These are phyloP conservation scores for Cucumis melo DNA, from an alignment of 306 rosid species.

Conservation along the genomic window DNA sequence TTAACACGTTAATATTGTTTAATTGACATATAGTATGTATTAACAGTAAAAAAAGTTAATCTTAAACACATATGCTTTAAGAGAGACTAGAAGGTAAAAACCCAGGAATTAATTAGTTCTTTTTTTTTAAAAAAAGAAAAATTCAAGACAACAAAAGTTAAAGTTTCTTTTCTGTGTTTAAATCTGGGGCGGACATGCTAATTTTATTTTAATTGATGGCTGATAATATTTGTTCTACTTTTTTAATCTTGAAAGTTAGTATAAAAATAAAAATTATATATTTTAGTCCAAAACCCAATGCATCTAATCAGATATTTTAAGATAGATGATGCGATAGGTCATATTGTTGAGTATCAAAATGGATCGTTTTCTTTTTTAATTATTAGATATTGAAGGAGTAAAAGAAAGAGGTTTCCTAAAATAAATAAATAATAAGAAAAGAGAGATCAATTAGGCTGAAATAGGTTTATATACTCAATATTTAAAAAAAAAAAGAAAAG, in stretches of 20 bases:
- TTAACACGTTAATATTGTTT: no score
- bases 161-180: not conserved
- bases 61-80: no score
- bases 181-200: not conserved
- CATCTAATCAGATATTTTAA: not conserved
- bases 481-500: no score
- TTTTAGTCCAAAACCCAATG: not conserved
- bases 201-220: not conserved
- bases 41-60: no score
- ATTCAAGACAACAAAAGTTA: no score
- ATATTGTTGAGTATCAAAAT: not conserved
- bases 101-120: not conserved
- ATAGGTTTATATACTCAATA: no score
- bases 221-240: not conserved
- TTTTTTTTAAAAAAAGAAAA: no score
- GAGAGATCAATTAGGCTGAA: not conserved
- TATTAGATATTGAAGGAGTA: not conserved
- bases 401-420: no score
- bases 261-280: no score
- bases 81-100: not conserved
- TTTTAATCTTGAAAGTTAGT: not conserved
- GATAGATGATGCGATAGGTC: not conserved
- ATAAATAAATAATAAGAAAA: not conserved
- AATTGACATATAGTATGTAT: no score
- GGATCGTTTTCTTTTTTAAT: not conserved